phyloP scores from a whole-genome alignment of 257 asterid genomes.

The Scutellaria barbata region DNA sequence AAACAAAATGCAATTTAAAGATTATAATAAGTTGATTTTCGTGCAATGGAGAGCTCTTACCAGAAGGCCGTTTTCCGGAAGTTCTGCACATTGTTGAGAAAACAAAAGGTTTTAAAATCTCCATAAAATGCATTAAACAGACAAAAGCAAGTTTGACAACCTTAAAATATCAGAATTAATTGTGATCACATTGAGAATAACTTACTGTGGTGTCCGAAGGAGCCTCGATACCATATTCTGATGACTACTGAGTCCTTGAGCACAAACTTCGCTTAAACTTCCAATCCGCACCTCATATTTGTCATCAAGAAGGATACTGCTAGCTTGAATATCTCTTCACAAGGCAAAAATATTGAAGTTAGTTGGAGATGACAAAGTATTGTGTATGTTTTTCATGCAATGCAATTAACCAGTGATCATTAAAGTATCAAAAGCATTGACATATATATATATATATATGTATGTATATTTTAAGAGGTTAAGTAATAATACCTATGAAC shows the following conservation, averaged over 20 bases:
- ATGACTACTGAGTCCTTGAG: slow-evolving; percentile 45
- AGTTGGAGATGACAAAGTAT: neutral
- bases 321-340: slow-evolving; percentile 78
- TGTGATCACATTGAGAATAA: neutral
- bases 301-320: slow-evolving; percentile 81
- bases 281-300: slow-evolving; percentile 81
- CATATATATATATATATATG: neutral
- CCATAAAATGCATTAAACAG: neutral
- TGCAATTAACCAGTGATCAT: too few species aligned
- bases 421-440: too few species aligned
- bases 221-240: slow-evolving; percentile 55
- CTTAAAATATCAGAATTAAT: too few species aligned
- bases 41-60: slow-evolving; percentile 39
- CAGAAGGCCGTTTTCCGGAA: slow-evolving; percentile 45
- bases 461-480: too few species aligned
- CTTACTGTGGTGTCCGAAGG: slow-evolving; percentile 63
- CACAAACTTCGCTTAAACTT: slow-evolving; percentile 65
- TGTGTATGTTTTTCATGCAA: too few species aligned
- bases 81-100: slow-evolving; percentile 54
- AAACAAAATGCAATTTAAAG: neutral
- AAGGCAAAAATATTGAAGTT: slow-evolving; percentile 26
- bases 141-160: neutral
- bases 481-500: slow-evolving; percentile 62
- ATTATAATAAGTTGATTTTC: neutral
- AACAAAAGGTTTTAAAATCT: slow-evolving; percentile 18